Conservation (phyloP, 352 stramenopile genomes). For the Pythium brachiatum region DNA sequence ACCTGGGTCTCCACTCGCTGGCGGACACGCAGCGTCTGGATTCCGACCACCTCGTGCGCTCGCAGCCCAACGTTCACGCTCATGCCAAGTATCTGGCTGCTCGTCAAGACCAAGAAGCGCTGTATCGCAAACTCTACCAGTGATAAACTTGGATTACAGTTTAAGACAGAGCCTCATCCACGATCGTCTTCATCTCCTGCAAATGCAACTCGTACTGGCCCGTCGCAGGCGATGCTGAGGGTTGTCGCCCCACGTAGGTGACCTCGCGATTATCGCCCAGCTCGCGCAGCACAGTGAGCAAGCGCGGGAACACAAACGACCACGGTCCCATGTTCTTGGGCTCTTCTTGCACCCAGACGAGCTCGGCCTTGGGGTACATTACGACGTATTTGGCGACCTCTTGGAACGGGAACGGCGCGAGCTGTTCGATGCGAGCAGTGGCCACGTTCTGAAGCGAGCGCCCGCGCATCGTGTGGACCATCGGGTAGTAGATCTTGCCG, state of each 20-base stretch:
- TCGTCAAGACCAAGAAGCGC: slow-evolving; percentile 60
- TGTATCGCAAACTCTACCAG: slow-evolving; percentile 72
- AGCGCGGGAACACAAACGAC: slow-evolving; percentile 88
- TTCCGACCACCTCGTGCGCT: slow-evolving; percentile 28
- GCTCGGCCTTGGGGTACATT: slow-evolving; percentile 93
- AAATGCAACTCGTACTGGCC: slow-evolving; percentile 94
- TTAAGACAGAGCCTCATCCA: slow-evolving; percentile 81
- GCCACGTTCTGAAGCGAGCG: slow-evolving; percentile 62
- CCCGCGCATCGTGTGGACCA: slow-evolving; percentile 57
- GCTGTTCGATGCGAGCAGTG: slow-evolving; percentile 76
- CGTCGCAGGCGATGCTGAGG: slow-evolving; percentile 95
- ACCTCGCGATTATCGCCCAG: slow-evolving; percentile 55
- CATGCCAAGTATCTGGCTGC: slow-evolving; percentile 64
- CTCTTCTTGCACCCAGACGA: slow-evolving; percentile 98
- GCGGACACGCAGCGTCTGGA: slow-evolving; percentile 35
- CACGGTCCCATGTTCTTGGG: slow-evolving; percentile 99
- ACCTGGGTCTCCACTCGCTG: slow-evolving; percentile 56
- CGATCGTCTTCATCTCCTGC: slow-evolving; percentile 92
- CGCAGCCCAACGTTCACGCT: slow-evolving; percentile 40
- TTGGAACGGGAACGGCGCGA: slow-evolving; percentile 98
- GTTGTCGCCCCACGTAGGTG: slow-evolving; percentile 93
- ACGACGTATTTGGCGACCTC: slow-evolving; percentile 88
- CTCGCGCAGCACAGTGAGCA: slow-evolving; percentile 93
- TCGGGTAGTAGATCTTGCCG: slow-evolving; percentile 84
- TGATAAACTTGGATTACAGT: slow-evolving; percentile 3